Evolutionary conservation across 2,329 filamentous ascomycete species (phyloP).

Genomic region (Blastomyces emzantsi): DNA sequence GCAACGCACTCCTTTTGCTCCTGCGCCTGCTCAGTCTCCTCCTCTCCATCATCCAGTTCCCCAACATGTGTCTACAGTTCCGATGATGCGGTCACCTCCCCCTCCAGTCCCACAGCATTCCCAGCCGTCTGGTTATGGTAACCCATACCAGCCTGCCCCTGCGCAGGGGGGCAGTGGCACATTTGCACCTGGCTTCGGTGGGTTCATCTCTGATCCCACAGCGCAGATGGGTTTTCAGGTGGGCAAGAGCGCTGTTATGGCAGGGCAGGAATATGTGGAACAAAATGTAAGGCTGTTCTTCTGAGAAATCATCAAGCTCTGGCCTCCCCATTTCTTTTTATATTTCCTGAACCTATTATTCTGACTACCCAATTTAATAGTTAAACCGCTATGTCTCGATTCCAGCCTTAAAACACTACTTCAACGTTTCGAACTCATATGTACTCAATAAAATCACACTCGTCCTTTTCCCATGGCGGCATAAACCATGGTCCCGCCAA

Average conservation of each 20-base stretch:
- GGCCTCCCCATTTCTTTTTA: background rate
- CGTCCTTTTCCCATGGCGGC: constrained; percentile 94
- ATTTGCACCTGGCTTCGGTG: constrained; percentile 59
- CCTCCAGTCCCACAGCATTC: constrained; percentile 66
- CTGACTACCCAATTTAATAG: constrained; percentile 31
- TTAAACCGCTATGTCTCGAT: constrained; percentile 82
- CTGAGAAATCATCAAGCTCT: background rate
- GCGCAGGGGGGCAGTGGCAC: constrained; percentile 33
- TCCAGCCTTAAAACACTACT: constrained; percentile 92
- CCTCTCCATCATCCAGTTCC: constrained; percentile 95
- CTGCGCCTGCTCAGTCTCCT: constrained; percentile 66
- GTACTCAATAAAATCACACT: constrained; percentile 88
- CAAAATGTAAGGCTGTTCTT: constrained; percentile 61
- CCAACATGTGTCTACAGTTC: constrained; percentile 96
- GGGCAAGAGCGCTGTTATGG: constrained; percentile 81
- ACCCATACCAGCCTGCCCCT: constrained; percentile 41
- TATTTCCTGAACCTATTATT: background rate
- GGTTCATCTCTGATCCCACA: constrained; percentile 92
- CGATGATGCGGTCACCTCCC: constrained; percentile 89
- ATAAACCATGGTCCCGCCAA: constrained; percentile 94
- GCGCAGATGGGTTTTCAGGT: constrained; percentile 93
- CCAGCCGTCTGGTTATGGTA: constrained; percentile 44
- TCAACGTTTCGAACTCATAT: constrained; percentile 97
- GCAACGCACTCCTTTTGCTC: constrained; percentile 78
- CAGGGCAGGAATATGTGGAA: constrained; percentile 89